phyloP scores from a whole-genome alignment of 1,284 basidiomycete genomes.

The Vanrija sp. region DNA sequence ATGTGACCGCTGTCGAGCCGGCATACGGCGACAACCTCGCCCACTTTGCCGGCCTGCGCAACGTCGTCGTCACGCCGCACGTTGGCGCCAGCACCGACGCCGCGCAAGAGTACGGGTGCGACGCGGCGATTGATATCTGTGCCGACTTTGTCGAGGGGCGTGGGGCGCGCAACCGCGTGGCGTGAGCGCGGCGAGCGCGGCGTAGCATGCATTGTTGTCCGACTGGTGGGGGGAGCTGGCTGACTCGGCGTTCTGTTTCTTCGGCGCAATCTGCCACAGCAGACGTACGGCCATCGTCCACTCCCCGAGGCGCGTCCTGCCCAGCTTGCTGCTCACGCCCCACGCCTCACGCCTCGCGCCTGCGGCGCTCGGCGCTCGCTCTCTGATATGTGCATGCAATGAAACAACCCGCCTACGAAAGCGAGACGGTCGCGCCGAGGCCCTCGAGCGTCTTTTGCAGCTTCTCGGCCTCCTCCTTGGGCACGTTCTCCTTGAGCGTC shows the following conservation, averaged over 20 bases:
- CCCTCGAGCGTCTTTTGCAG: conserved; percentile 83
- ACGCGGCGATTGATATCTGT: conserved; percentile 35
- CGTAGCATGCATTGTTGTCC: not conserved
- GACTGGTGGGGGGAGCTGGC: too few relatives aligned
- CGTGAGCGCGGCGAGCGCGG: conserved; percentile 12
- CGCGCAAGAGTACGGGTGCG: conserved; percentile 30
- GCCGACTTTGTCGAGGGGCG: conserved; percentile 40
- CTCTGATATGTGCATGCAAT: not conserved
- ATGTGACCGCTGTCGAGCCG: conserved; percentile 51
- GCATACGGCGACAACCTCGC: conserved; percentile 33
- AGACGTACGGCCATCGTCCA: too few relatives aligned
- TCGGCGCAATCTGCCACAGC: too few relatives aligned
- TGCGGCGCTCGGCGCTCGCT: not conserved
- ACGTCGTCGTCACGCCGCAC: conserved; percentile 40
- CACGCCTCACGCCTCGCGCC: not conserved
- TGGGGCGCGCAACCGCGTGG: conserved; percentile 30
- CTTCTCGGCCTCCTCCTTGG: conserved; percentile 98
- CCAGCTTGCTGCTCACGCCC: not conserved
- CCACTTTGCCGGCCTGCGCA: conserved; percentile 28
- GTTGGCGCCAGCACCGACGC: conserved; percentile 39
- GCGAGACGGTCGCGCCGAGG: conserved; percentile 80
- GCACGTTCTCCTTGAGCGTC: conserved; percentile 88
- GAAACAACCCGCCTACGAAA: conserved; percentile 40
- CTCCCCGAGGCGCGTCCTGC: not conserved
- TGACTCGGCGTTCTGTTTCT: too few relatives aligned